These are phyloP conservation scores for Gossypioides kirkii DNA, from an alignment of 345 rosid genomes.

Conservation along the genomic window DNA sequence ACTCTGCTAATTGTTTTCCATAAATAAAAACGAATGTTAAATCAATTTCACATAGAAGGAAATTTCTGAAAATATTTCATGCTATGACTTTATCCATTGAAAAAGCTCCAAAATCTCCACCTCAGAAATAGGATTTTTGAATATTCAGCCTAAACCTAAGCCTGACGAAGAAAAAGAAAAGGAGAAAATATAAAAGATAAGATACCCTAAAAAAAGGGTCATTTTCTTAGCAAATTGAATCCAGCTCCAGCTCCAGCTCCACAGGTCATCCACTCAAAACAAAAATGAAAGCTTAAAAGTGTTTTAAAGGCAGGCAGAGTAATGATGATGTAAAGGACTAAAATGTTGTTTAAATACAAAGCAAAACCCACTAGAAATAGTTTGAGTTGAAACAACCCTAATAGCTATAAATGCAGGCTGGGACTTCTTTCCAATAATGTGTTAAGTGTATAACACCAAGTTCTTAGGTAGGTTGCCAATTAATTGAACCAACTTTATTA, in stretches of 20 bases:
- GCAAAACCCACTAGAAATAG: conserved; percentile 1
- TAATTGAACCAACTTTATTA: not conserved
- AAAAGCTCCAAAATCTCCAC: not conserved
- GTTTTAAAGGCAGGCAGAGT: not conserved
- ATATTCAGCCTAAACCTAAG: not conserved
- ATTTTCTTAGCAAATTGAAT: not conserved
- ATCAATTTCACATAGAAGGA: too few species aligned
- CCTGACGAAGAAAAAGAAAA: not conserved
- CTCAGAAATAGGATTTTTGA: not conserved
- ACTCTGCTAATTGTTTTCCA: too few species aligned
- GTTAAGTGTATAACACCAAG: not conserved
- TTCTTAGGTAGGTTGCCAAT: not conserved
- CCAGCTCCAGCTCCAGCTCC: too few species aligned
- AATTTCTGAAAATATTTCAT: not conserved
- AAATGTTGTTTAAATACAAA: not conserved
- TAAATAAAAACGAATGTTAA: not conserved
- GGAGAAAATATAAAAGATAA: not conserved
- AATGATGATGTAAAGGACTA: conserved; percentile 1
- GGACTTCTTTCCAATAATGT: not conserved
- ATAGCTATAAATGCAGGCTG: not conserved
- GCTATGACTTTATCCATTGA: not conserved
- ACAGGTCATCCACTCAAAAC: not conserved
- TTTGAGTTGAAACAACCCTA: conserved; percentile 6
- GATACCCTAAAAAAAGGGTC: not conserved
- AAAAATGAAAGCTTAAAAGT: not conserved